phyloP scores from a whole-genome alignment of 2,329 filamentous ascomycete genomes.

The Orbilia brochopaga region DNA sequence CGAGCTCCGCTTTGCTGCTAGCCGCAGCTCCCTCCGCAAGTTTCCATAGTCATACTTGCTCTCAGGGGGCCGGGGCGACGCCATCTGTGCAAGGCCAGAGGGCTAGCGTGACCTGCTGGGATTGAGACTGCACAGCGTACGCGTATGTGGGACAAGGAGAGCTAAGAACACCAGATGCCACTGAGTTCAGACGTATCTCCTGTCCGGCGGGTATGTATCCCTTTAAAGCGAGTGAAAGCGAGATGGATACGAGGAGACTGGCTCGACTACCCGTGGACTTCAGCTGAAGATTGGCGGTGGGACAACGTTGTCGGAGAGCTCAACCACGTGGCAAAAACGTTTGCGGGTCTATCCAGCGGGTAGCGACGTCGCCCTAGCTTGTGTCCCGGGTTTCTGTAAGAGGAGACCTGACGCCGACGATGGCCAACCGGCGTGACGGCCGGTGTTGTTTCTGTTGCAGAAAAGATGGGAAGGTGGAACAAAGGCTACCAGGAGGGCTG shows the following conservation, averaged over 20 bases:
- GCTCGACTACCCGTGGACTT: not conserved
- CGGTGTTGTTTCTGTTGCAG: constrained; percentile 51
- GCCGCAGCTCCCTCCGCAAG: constrained; percentile 37
- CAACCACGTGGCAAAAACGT: constrained; percentile 50
- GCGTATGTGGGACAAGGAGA: constrained; percentile 7
- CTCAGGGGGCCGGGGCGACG: constrained; percentile 34
- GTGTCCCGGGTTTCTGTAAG: constrained; percentile 10
- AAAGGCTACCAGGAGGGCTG: constrained; percentile 17
- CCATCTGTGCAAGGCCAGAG: constrained; percentile 23
- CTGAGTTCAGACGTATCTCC: constrained; percentile 39
- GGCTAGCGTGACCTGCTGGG: constrained; percentile 16
- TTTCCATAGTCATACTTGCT: constrained; percentile 29
- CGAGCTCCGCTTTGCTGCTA: constrained; percentile 83
- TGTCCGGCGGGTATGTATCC: not conserved
- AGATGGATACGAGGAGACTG: not conserved
- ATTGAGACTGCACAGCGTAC: constrained; percentile 21
- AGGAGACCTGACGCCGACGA: constrained; percentile 1
- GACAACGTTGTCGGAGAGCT: constrained; percentile 1
- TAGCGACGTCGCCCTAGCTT: constrained; percentile 8
- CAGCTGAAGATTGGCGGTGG: not conserved
- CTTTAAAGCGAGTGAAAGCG: too few species aligned
- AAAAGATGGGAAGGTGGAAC: constrained; percentile 44
- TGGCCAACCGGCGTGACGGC: constrained; percentile 13
- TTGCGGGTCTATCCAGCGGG: constrained; percentile 33
- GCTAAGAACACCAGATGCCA: constrained; percentile 24